Base-by-base conservation (phyloP, 352 stramenopile species). In the Hyaloperonospora arabidopsidis region DNA sequence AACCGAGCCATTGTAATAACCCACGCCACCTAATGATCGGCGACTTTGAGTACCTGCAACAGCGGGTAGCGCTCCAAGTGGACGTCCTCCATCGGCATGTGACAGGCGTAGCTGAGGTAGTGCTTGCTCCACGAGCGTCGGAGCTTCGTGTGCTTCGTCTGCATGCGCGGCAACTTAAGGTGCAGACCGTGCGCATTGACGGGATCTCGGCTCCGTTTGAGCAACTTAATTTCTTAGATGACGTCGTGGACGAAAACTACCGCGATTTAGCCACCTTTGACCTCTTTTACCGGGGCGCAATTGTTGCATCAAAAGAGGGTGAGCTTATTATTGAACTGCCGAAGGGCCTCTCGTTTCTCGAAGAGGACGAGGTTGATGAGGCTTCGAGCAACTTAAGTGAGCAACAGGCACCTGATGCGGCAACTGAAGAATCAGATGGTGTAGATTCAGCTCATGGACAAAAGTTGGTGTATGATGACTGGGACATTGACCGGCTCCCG, bases 11-110 rank as follows among this genome's bases (percentile, higher is more conserved):
- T 29, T 29, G 25, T 29, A n/a, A n/a, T n/a, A n/a, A n/a, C n/a
- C n/a, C n/a, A n/a, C n/a, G n/a, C n/a, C n/a, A 29, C 25, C 25
- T 3, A 53, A 90, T 88, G 79, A 93, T 93, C 67, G 59, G 69
- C 29, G 80, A 93, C 63, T 93, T 84, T 58, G 80, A 91, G 62
- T 91, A 90, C 56, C 67, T 93, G 63, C 79, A 93, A 63, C 80
- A 93, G 72, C 80, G 80, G 46, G 74, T 75, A 65, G 84, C 74
- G 54, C 70, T 93, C 52, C 70, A 71, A 49, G 76, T 93, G 53
- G 79, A 93, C 53, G 72, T 91, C 64, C 63, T 91, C 60, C 74
- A 72, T n/a, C 65, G 67, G 35, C 65, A 69, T 32, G 51, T 93
- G 12, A 45, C 57, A 13, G 80, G 83, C 46, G 77, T 89, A 17